A percentile compares a stretch with the other conserved stretches of the same genome.
phyloP scores from a whole-genome alignment of 2,329 filamentous ascomycete species.

The Fusarium fracticaudum region DNA sequence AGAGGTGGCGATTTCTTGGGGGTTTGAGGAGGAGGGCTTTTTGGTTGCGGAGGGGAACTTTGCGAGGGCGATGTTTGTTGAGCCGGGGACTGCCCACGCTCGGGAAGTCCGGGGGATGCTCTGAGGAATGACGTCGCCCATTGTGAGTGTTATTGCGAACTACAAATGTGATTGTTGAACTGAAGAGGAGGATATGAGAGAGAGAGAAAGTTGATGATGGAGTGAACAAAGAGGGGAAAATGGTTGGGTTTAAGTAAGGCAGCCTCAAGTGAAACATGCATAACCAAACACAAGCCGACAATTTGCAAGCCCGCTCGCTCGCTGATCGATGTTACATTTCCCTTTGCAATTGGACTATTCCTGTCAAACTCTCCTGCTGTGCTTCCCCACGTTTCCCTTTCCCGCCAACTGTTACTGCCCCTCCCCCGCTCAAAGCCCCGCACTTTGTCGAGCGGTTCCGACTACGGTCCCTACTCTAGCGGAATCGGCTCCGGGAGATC shows the following conservation, averaged over 20 bases:
- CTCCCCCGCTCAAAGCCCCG: neutral
- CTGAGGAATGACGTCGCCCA: conserved; percentile 36
- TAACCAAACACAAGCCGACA: neutral
- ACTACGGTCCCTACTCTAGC: neutral
- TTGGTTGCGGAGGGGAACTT: conserved; percentile 50
- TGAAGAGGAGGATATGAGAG: neutral
- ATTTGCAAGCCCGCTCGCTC: neutral
- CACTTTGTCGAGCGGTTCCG: neutral
- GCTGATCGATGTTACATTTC: neutral
- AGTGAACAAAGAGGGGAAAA: conserved; percentile 2
- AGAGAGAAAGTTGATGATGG: neutral
- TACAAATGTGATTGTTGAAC: neutral
- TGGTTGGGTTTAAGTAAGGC: conserved; percentile 11
- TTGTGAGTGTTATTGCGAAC: neutral
- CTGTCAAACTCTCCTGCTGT: neutral
- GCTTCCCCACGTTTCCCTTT: neutral
- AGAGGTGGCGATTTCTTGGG: conserved; percentile 49
- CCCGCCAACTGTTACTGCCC: too few relatives aligned
- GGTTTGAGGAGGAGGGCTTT: conserved; percentile 45
- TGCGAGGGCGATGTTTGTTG: conserved; percentile 62
- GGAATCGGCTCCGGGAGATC: conserved; percentile 1
- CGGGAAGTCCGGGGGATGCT: conserved; percentile 38
- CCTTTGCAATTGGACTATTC: neutral
- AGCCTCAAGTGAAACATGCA: conserved; percentile 12
- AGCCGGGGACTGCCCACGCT: conserved; percentile 56